A percentile compares a stretch with the other conserved stretches of the same genome.
Conservation (phyloP, 73 alveolate species). For the Paramecium pentaurelia region DNA sequence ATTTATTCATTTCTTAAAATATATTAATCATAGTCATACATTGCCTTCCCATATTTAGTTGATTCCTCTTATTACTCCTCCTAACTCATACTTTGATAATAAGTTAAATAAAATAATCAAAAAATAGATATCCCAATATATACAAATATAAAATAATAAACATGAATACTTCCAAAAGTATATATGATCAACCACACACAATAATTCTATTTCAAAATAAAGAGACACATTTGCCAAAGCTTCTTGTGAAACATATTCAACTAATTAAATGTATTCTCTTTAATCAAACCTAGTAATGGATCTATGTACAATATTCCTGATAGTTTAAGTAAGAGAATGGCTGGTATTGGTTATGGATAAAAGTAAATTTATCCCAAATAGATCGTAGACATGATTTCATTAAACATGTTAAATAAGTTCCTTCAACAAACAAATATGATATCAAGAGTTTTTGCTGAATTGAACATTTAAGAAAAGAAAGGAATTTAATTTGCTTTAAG, state of each 20-base stretch:
- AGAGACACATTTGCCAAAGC: not conserved
- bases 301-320: not conserved
- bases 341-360: conserved; percentile 21
- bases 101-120: not conserved
- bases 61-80: not conserved
- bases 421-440: not conserved
- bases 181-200: not conserved
- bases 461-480: not conserved
- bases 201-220: conserved; percentile 20
- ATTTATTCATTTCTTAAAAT: not conserved
- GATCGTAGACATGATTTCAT: not conserved
- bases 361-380: not conserved
- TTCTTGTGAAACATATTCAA: not conserved
- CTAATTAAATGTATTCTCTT: not conserved
- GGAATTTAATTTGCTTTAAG: not conserved
- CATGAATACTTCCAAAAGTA: not conserved
- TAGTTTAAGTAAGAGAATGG: conserved; percentile 19
- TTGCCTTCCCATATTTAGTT: not conserved
- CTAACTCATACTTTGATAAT: not conserved
- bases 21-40: not conserved
- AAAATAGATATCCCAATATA: not conserved
- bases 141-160: not conserved
- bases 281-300: not conserved
- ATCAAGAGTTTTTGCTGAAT: not conserved
- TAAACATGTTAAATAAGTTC: not conserved